Evolutionary conservation across 176 grass and related monocot genomes (phyloP).

Genomic region (Oryza nivara): DNA sequence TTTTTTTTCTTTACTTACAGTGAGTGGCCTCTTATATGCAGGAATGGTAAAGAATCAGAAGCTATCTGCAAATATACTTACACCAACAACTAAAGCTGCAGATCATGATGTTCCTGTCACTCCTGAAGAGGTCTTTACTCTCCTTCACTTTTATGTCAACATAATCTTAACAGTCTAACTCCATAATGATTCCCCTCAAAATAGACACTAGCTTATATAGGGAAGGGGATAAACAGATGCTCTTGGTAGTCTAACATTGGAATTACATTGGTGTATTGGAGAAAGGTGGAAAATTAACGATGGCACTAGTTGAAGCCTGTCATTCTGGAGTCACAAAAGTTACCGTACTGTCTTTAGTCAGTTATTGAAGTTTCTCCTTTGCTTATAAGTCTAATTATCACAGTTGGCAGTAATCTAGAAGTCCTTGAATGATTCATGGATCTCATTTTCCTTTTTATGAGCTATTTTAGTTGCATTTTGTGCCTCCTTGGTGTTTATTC

Average conservation of each 20-base stretch:
- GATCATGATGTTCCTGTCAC: constrained; percentile 91
- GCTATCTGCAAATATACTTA: constrained; percentile 77
- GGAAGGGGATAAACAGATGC: background rate
- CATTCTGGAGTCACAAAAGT: background rate
- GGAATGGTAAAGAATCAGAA: constrained; percentile 96
- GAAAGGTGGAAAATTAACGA: background rate
- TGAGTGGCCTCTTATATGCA: constrained; percentile 29
- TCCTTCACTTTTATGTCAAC: constrained; percentile 10
- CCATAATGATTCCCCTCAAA: constrained; percentile 5
- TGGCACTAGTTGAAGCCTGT: background rate
- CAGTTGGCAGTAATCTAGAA: background rate
- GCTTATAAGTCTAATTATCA: background rate
- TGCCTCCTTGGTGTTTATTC: background rate
- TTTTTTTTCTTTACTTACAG: background rate
- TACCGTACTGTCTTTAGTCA: background rate
- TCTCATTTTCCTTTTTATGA: constrained; percentile 3
- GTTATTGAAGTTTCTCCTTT: constrained; percentile 1
- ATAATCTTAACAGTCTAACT: background rate
- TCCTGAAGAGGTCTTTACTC: constrained; percentile 65
- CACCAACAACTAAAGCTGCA: constrained; percentile 89
- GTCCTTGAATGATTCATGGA: constrained; percentile 6
- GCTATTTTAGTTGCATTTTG: background rate
- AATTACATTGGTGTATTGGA: background rate
- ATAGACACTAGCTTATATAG: background rate
- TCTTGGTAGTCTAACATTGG: constrained; percentile 2